phyloP scores from a whole-genome alignment of 495 filamentous ascomycete species.

The Aspergillus haitiensis region DNA sequence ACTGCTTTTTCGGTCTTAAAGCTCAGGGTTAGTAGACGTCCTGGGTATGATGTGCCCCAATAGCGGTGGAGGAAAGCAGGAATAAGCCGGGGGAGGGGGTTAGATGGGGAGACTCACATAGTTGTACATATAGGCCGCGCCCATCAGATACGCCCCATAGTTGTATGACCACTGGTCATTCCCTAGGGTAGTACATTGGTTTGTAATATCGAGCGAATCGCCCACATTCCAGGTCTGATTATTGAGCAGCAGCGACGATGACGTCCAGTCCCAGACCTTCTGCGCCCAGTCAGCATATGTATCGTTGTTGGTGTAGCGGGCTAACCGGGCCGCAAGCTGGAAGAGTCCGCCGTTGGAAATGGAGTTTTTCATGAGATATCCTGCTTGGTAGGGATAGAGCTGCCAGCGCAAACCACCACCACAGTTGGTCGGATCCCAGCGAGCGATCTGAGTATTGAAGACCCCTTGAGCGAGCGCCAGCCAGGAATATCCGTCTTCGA shows the following conservation, averaged over 20 bases:
- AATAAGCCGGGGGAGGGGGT: background rate
- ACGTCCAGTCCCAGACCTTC: conserved; percentile 67
- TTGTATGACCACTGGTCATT: conserved; percentile 68
- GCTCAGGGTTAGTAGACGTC: conserved; percentile 21
- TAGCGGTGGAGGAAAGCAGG: conserved; percentile 18
- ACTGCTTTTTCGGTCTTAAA: conserved; percentile 44
- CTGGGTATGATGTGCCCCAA: background rate
- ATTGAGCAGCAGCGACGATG: conserved; percentile 52
- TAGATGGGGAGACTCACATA: conserved; percentile 44
- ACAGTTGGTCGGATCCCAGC: conserved; percentile 53
- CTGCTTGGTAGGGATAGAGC: conserved; percentile 51
- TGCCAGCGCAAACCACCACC: conserved; percentile 58
- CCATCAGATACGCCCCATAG: conserved; percentile 65
- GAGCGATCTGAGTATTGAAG: conserved; percentile 66
- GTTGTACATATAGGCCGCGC: conserved; percentile 73
- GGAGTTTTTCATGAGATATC: conserved; percentile 67
- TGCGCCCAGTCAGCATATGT: conserved; percentile 68
- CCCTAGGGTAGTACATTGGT: conserved; percentile 56
- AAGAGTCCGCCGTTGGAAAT: conserved; percentile 71
- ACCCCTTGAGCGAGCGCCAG: conserved; percentile 74
- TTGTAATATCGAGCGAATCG: conserved; percentile 49
- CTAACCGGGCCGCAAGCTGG: conserved; percentile 66
- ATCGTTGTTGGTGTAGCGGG: conserved; percentile 62
- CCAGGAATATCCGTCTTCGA: conserved; percentile 59
- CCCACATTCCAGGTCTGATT: conserved; percentile 60